These are phyloP conservation scores for Neonectria coccinea DNA, from an alignment of 2,329 filamentous ascomycete species.

Conservation along the genomic window DNA sequence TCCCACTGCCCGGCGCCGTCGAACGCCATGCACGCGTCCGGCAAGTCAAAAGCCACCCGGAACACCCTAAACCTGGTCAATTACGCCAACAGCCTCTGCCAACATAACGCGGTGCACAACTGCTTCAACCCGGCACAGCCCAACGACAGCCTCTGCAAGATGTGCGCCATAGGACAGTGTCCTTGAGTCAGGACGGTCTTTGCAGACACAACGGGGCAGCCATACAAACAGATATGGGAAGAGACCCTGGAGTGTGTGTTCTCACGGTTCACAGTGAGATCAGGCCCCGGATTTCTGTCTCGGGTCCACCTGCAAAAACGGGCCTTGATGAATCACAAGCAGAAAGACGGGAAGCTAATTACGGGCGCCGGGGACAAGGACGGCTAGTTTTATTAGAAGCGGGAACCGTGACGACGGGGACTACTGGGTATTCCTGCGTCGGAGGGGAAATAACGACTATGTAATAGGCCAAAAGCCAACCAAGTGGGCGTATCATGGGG, in stretches of 20 bases:
- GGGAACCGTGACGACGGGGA: constrained; percentile 9
- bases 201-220: background rate
- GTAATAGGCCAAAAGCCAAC: constrained; percentile 17
- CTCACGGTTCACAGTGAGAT: background rate
- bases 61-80: constrained; percentile 32
- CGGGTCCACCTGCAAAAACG: constrained; percentile 12
- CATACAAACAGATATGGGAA: background rate
- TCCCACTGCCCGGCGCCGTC: constrained; percentile 6
- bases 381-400: constrained; percentile 5
- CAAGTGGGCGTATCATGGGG: constrained; percentile 12
- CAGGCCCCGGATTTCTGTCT: constrained; percentile 7
- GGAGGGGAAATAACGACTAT: constrained; percentile 15
- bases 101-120: constrained; percentile 41
- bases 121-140: constrained; percentile 37
- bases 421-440: background rate
- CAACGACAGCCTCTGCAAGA: constrained; percentile 39
- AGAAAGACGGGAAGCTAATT: constrained; percentile 5
- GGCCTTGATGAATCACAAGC: constrained; percentile 5
- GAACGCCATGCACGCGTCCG: constrained; percentile 8
- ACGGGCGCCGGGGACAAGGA: constrained; percentile 1
- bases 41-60: constrained; percentile 11
- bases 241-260: background rate
- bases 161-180: constrained; percentile 43
- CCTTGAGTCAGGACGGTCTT: constrained; percentile 22
- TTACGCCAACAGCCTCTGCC: constrained; percentile 40